Percentiles rank a stretch among this genome's conserved stretches.
These are phyloP conservation scores for Trametes villosa DNA, from an alignment of 768 basidiomycete species.

Conservation along the genomic window DNA sequence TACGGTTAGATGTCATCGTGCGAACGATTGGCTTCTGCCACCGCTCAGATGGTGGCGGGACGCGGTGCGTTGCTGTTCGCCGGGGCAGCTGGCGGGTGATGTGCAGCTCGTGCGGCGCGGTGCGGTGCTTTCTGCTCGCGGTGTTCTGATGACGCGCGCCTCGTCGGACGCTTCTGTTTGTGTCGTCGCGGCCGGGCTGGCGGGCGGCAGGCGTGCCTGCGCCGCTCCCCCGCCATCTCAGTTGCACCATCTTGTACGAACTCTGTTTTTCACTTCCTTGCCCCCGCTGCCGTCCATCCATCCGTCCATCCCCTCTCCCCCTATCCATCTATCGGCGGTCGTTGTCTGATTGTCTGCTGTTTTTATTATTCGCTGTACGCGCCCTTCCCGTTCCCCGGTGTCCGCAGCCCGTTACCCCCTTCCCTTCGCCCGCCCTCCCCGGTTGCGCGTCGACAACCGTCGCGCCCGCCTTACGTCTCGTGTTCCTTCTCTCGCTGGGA, in stretches of 20 bases:
- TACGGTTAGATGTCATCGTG: conserved; percentile 19
- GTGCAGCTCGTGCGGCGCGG: conserved; percentile 1
- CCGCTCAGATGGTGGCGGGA: conserved; percentile 1
- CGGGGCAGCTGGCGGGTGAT: conserved; percentile 7
- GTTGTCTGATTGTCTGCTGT: conserved; percentile 3
- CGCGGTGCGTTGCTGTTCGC: conserved; percentile 17
- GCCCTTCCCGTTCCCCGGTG: background rate
- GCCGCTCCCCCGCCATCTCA: conserved; percentile 4
- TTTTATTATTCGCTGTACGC: background rate
- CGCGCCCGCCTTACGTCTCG: background rate
- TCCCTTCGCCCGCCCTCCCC: background rate
- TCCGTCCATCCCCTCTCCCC: conserved; percentile 3
- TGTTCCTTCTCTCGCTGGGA: background rate
- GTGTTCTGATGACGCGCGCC: conserved; percentile 14
- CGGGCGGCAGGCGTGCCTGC: conserved; percentile 3
- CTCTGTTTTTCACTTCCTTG: conserved; percentile 10
- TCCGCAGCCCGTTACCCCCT: background rate
- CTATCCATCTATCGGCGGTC: conserved; percentile 13
- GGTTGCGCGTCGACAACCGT: conserved; percentile 1
- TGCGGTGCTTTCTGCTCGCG: conserved; percentile 4
- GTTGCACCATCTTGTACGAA: conserved; percentile 14
- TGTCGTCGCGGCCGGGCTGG: background rate
- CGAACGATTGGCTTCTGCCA: conserved; percentile 12
- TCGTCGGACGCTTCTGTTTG: conserved; percentile 22
- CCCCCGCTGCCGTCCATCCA: background rate